A percentile compares a stretch with the other conserved stretches of the same genome.
These are phyloP conservation scores for Fagopyrum esculentum DNA, from an alignment of 148 eudicot species.

Conservation along the genomic window DNA sequence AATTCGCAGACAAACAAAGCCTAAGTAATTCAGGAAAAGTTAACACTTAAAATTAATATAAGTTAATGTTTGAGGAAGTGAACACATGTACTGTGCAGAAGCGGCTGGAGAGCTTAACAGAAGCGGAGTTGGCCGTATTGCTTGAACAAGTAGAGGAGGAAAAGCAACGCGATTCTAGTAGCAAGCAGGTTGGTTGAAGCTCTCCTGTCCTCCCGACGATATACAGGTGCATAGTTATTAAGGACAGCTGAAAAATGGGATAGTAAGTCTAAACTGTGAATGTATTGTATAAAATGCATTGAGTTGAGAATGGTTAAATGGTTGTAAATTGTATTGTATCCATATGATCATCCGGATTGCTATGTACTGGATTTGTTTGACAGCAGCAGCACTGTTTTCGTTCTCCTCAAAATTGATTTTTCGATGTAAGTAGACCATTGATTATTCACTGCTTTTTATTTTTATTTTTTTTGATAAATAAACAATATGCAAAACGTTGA, in stretches of 20 bases:
- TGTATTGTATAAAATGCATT: background rate
- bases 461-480: too few species aligned
- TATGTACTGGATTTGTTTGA: background rate
- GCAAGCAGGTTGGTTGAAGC: constrained; percentile 38
- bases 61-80: background rate
- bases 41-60: too few species aligned
- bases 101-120: constrained; percentile 83
- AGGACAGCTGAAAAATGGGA: background rate
- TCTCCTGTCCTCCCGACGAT: background rate
- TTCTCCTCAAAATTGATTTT: background rate
- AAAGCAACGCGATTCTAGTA: constrained; percentile 42
- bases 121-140: constrained; percentile 76
- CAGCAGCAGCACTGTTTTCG: background rate
- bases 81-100: constrained; percentile 38
- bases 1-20: too few species aligned
- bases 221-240: background rate
- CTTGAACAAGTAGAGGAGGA: constrained; percentile 95
- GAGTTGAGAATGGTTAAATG: background rate
- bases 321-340: background rate
- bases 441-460: too few species aligned
- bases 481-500: too few species aligned
- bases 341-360: background rate
- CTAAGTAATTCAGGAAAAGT: too few species aligned
- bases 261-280: background rate
- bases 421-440: background rate